Percentiles rank a stretch among this genome's conserved stretches.
phyloP scores from a whole-genome alignment of 169 alveolate species.

The Cryptosporidium xiaoi region DNA sequence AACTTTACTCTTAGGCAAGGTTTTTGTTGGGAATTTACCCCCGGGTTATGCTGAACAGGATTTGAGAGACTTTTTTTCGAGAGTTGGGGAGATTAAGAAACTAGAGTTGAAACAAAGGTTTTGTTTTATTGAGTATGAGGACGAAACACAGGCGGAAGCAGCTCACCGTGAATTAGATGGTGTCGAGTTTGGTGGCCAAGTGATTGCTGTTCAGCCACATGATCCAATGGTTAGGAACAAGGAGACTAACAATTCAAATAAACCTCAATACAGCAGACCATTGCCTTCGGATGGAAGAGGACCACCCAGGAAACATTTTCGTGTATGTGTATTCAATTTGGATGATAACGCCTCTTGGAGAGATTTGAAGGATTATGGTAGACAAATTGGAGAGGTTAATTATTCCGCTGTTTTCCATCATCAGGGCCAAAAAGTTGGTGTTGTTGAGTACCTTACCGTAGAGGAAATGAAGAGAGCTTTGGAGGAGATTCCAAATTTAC shows the following conservation, averaged over 20 bases:
- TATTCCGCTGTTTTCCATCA: conserved; percentile 83
- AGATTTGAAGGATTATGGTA: conserved; percentile 86
- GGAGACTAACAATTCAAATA: conserved; percentile 52
- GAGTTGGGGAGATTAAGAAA: conserved; percentile 83
- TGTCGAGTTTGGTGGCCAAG: conserved; percentile 67
- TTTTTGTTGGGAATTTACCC: conserved; percentile 86
- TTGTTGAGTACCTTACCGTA: conserved; percentile 82
- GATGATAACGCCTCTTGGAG: conserved; percentile 89
- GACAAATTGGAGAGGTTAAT: conserved; percentile 87
- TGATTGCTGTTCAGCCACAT: conserved; percentile 77
- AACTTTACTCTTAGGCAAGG: conserved; percentile 76
- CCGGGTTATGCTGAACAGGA: conserved; percentile 86
- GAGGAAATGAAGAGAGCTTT: conserved; percentile 82
- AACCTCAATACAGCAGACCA: conserved; percentile 64
- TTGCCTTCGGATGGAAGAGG: conserved; percentile 75
- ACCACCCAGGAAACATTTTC: conserved; percentile 75
- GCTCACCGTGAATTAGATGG: conserved; percentile 79
- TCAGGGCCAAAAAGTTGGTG: conserved; percentile 82
- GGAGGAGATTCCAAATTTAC: conserved; percentile 76
- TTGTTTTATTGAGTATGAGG: conserved; percentile 86
- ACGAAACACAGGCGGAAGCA: conserved; percentile 82
- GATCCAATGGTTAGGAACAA: conserved; percentile 73
- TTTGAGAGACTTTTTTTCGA: conserved; percentile 80
- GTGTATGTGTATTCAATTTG: conserved; percentile 81
- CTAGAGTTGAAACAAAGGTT: conserved; percentile 84